Percentiles rank a stretch among this genome's conserved stretches.
These are phyloP conservation scores for Fusarium foetens DNA, from an alignment of 2,329 filamentous ascomycete genomes.

Conservation along the genomic window DNA sequence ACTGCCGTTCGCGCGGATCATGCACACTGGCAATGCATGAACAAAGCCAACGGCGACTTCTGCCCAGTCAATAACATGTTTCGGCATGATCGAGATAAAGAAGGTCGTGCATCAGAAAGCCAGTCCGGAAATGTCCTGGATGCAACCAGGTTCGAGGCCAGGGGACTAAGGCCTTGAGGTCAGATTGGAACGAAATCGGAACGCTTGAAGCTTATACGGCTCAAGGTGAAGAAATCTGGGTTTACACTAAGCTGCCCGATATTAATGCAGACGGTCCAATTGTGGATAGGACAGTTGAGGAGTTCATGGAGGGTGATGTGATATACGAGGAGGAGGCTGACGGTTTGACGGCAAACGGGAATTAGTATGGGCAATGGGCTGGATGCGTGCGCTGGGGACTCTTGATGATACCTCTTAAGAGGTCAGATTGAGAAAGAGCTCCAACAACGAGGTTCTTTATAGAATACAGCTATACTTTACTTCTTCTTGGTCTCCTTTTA, in stretches of 20 bases:
- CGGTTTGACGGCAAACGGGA: too few relatives aligned
- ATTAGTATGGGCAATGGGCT: rapidly evolving
- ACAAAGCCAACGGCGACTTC: neutral
- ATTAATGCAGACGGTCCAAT: neutral
- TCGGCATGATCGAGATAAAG: too few relatives aligned
- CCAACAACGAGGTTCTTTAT: neutral
- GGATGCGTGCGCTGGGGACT: rapidly evolving
- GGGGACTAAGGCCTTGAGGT: neutral
- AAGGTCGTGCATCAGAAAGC: too few relatives aligned
- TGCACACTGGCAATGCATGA: neutral
- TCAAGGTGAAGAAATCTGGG: neutral
- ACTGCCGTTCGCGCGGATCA: neutral
- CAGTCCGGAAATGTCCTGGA: too few relatives aligned
- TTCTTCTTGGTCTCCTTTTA: rapidly evolving
- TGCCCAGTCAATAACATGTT: neutral
- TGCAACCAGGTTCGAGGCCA: neutral
- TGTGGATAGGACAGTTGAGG: neutral
- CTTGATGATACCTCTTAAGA: rapidly evolving
- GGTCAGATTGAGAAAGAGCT: rapidly evolving
- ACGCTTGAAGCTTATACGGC: rapidly evolving
- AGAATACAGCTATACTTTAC: rapidly evolving
- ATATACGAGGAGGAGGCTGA: too few relatives aligned
- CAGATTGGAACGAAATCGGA: neutral
- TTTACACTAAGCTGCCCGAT: neutral
- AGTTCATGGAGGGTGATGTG: too few relatives aligned